Percentiles rank a stretch among this genome's conserved stretches.
phyloP scores from a whole-genome alignment of 176 grass and related monocot species.

The Zizania latifolia region DNA sequence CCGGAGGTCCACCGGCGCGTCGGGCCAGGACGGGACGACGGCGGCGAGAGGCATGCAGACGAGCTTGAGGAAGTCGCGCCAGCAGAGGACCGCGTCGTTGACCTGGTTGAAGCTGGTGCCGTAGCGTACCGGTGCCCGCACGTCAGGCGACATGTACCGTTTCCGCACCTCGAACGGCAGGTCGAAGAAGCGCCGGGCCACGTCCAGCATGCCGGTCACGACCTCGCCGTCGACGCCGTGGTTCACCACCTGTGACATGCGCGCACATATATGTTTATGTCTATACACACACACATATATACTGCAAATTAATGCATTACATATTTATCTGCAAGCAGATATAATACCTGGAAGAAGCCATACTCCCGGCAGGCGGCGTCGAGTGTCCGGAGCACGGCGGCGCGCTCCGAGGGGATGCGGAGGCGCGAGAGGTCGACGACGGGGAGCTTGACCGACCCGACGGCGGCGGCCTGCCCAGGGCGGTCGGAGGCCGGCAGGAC shows the following conservation, averaged over 20 bases:
- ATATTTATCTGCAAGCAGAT: no score
- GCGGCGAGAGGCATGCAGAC: constrained; percentile 38
- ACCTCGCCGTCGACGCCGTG: constrained; percentile 29
- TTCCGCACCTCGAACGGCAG: constrained; percentile 48
- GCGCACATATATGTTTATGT: no score
- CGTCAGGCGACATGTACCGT: constrained; percentile 68
- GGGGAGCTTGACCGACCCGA: constrained; percentile 39
- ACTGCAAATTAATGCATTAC: no score
- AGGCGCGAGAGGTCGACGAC: constrained; percentile 57
- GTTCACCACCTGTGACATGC: constrained; percentile 98
- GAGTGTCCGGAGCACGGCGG: constrained; percentile 38
- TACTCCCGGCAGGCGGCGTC: constrained; percentile 56
- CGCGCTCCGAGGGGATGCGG: constrained; percentile 33
- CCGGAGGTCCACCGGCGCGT: constrained; percentile 43
- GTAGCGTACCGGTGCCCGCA: constrained; percentile 49
- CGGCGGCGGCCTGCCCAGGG: background rate
- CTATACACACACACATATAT: no score
- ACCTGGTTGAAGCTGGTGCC: constrained; percentile 99
- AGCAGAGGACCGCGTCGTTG: constrained; percentile 71
- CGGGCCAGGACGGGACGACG: constrained; percentile 41
- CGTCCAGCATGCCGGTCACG: constrained; percentile 37
- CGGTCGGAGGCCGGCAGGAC: constrained; percentile 62
- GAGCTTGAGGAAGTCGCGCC: constrained; percentile 95
- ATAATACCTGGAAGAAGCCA: constrained; percentile 92
- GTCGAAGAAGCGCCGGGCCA: constrained; percentile 67